Conservation (phyloP, 176 grass and related monocot species). For the barley (Hordeum vulgare) region MorexV3_pseudomolecules_assembly NC_058524.1:407761428-407761927, state of each 20-base stretch:
- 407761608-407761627: not conserved
- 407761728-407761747: constrained; percentile 96
- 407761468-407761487: not conserved
- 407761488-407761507: not conserved
- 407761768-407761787: constrained; percentile 93
- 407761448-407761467: not conserved
- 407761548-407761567: constrained; percentile 92
- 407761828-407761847: constrained; percentile 97
- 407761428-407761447: not conserved
- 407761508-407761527: constrained; percentile 81
- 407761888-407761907: not conserved
- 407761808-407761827: constrained; percentile 76
- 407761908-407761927: not conserved
- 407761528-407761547: constrained; percentile 77
- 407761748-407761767: constrained; percentile 73
- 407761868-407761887: not conserved
- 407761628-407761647: constrained; percentile 6
- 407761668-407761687: constrained; percentile 40
- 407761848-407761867: constrained; percentile 68
- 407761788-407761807: constrained; percentile 85
- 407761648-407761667: constrained; percentile 21
- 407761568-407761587: constrained; percentile 97
- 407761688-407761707: constrained; percentile 58
- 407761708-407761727: constrained; percentile 87
- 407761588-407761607: constrained; percentile 21